Evolutionary conservation across 2,329 filamentous ascomycete genomes (phyloP), one percentile per base, ranked within the genome.

Genomic region (Monosporascus sp.): DNA sequence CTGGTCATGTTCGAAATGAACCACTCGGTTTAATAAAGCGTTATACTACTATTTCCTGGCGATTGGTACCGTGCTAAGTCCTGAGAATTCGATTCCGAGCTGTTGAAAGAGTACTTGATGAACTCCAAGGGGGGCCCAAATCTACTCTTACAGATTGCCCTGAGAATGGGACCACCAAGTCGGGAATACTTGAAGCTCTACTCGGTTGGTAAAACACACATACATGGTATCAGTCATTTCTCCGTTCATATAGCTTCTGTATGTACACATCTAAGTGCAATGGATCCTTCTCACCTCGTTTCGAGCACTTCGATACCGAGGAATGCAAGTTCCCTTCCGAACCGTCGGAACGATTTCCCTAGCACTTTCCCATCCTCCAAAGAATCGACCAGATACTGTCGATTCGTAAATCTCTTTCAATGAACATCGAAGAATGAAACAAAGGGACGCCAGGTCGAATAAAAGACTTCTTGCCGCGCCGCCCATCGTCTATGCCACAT

Each of bases 251-350:
- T 54, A 52, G 51, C 53, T 55, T 55, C 26, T 24, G 22, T 54
- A 54, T 54, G 38, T 52, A 54, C 48, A 49, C 40, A 34, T 40
- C 45, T 52, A 19, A 7, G 34, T 37, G 46, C 19, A 24, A 44
- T 46, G 53, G 41, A 59, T 56, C 53, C 47, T 52, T 54, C 52
- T 45, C 51, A 52, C 58, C 62, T 67, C 66, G 64, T 67, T 62
- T 66, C 67, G 67, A 69, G 67, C 67, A 68, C 67, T 69, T 69
- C 67, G 67, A 69, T 67, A 59, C 58, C 63, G 66, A 66, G 61
- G 48, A 50, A 52, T 59, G 52, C 52, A 57, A 55, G 58, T 59
- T 58, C 61, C 58, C 64, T 59, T 40, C 26, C 17, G 22, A 26
- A 8, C 11, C 22, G 14, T 14, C 16, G 8, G 59, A 55, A 52